phyloP scores from a whole-genome alignment of 2,329 filamentous ascomycete genomes.

The Colletotrichum sp. region DNA sequence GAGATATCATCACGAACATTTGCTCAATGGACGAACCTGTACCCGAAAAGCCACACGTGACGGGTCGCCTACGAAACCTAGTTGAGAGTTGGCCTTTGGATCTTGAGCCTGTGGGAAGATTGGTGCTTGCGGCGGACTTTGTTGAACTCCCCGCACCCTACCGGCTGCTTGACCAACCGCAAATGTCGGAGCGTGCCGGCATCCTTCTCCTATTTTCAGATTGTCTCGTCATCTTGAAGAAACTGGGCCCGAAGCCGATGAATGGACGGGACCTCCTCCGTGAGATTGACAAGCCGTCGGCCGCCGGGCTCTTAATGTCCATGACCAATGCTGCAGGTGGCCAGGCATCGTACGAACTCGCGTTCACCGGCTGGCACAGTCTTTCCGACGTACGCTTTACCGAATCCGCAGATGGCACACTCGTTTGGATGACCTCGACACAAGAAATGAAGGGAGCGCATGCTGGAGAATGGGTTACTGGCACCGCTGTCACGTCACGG shows the following conservation, averaged over 20 bases:
- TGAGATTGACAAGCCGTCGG: slow-evolving; percentile 82
- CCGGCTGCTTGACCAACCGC: slow-evolving; percentile 41
- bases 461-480: slow-evolving; percentile 49
- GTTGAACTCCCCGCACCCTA: slow-evolving; percentile 79
- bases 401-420: slow-evolving; percentile 67
- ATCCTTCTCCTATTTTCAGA: slow-evolving; percentile 88
- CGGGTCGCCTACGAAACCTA: slow-evolving; percentile 75
- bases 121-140: slow-evolving; percentile 83
- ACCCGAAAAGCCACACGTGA: slow-evolving; percentile 74
- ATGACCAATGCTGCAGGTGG: slow-evolving; percentile 68
- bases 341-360: slow-evolving; percentile 69
- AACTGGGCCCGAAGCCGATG: slow-evolving; percentile 63
- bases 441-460: slow-evolving; percentile 63
- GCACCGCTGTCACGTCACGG: slow-evolving; percentile 61
- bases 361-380: slow-evolving; percentile 74
- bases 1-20: slow-evolving; percentile 94
- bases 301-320: slow-evolving; percentile 64
- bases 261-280: slow-evolving; percentile 80
- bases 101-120: slow-evolving; percentile 74
- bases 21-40: slow-evolving; percentile 84
- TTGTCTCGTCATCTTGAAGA: slow-evolving; percentile 77
- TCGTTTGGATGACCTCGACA: slow-evolving; percentile 71
- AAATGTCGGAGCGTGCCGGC: slow-evolving; percentile 58
- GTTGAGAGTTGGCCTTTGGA: slow-evolving; percentile 78
- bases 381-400: slow-evolving; percentile 75